phyloP scores from a whole-genome alignment of 352 stramenopile species.

The Ochromonadaceae sp. region DNA sequence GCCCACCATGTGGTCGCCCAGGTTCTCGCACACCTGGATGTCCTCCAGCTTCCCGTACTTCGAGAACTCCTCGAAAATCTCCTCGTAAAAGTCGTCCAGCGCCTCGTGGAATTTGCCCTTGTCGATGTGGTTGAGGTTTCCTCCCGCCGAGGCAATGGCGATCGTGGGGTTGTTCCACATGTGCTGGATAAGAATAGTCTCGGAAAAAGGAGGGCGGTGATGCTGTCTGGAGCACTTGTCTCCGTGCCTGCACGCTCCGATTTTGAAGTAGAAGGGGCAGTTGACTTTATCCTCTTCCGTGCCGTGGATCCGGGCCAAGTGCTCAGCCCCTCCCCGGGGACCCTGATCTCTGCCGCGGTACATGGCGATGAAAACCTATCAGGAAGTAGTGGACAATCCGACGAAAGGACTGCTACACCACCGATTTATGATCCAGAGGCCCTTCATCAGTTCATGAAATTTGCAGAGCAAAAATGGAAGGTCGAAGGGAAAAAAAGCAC shows the following conservation, averaged over 20 bases:
- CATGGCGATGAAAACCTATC: too few species aligned
- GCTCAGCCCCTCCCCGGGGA: slow-evolving; percentile 75
- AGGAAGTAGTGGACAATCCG: too few species aligned
- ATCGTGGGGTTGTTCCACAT: slow-evolving; percentile 90
- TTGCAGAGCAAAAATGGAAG: too few species aligned
- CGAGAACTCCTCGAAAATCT: slow-evolving; percentile 93
- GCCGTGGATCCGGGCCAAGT: slow-evolving; percentile 90
- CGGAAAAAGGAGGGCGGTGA: slow-evolving; percentile 94
- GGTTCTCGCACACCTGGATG: slow-evolving; percentile 97
- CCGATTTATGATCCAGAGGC: too few species aligned
- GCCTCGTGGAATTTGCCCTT: slow-evolving; percentile 80
- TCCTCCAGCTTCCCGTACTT: slow-evolving; percentile 97
- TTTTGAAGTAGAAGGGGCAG: slow-evolving; percentile 99
- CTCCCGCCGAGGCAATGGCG: slow-evolving; percentile 65
- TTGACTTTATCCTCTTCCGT: slow-evolving; percentile 95
- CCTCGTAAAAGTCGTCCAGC: slow-evolving; percentile 69
- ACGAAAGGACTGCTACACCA: too few species aligned
- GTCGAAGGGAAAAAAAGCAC: too few species aligned
- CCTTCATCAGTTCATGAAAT: too few species aligned
- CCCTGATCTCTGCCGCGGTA: too few species aligned
- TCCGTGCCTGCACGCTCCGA: slow-evolving; percentile 95
- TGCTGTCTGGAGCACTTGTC: slow-evolving; percentile 94
- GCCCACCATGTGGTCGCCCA: slow-evolving; percentile 98
- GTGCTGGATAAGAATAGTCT: slow-evolving; percentile 95
- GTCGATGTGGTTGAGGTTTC: slow-evolving; percentile 56